These are phyloP conservation scores for Torulaspora maleeae DNA, from an alignment of 805 yeast species.

Conservation along the genomic window DNA sequence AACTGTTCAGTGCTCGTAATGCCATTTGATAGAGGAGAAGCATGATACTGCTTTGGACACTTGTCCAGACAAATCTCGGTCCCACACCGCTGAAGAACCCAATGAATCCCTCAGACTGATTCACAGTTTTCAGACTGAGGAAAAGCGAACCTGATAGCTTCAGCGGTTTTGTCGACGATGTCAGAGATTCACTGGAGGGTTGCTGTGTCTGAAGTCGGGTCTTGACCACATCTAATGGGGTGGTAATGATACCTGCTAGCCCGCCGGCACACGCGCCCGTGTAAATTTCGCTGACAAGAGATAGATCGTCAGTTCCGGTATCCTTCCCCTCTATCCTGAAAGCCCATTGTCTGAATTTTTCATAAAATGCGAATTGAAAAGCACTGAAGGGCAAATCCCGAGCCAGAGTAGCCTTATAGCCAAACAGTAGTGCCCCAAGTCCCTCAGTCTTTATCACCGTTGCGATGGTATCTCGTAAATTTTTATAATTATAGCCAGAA, in stretches of 20 bases:
- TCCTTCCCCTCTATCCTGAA: slow-evolving; percentile 36
- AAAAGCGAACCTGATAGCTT: slow-evolving; percentile 41
- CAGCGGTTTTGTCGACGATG: slow-evolving; percentile 19
- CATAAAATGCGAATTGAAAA: slow-evolving; percentile 92
- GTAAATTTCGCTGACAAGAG: slow-evolving; percentile 57
- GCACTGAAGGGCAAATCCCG: slow-evolving; percentile 96
- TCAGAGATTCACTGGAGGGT: slow-evolving; percentile 8
- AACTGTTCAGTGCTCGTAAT: slow-evolving; percentile 42
- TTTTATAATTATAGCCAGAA: slow-evolving; percentile 82
- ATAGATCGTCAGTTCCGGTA: slow-evolving; percentile 42
- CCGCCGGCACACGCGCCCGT: slow-evolving; percentile 98
- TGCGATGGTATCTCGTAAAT: slow-evolving; percentile 63
- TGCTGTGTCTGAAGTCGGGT: slow-evolving; percentile 90
- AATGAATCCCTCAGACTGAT: slow-evolving; percentile 64
- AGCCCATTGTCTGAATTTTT: slow-evolving; percentile 65
- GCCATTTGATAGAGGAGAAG: slow-evolving; percentile 78
- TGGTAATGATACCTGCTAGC: slow-evolving; percentile 79
- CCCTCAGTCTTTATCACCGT: slow-evolving; percentile 73
- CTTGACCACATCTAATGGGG: slow-evolving; percentile 88
- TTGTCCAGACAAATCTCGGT: slow-evolving; percentile 95
- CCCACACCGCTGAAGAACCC: slow-evolving; percentile 94
- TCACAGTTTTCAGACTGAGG: slow-evolving; percentile 52
- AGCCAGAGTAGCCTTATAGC: slow-evolving; percentile 88
- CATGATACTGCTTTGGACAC: slow-evolving; percentile 93
- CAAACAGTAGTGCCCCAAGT: slow-evolving; percentile 67